A percentile compares a stretch with the other conserved stretches of the same genome.
Conservation (phyloP, 1,284 basidiomycete species). For the Ustilago crameri region DNA sequence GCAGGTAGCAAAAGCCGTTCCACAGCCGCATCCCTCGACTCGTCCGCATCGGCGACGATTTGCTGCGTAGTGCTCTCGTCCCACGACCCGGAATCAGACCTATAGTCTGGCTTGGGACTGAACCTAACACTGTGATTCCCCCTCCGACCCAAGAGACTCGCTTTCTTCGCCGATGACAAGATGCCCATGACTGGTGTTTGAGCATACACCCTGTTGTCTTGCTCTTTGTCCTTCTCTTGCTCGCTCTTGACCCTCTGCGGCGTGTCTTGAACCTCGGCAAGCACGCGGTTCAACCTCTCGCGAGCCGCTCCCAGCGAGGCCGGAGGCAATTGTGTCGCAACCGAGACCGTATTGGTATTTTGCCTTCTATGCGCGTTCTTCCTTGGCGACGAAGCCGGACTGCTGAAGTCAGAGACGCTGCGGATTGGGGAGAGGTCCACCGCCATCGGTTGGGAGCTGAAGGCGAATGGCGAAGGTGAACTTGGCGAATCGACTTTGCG, state of each 20-base stretch:
- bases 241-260: background rate
- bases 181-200: constrained; percentile 29
- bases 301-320: constrained; percentile 22
- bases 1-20: constrained; percentile 16
- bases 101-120: constrained; percentile 44
- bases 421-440: constrained; percentile 32
- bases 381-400: constrained; percentile 39
- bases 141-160: constrained; percentile 6
- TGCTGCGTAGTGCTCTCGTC: constrained; percentile 24
- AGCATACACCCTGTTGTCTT: constrained; percentile 1
- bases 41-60: constrained; percentile 1
- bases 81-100: constrained; percentile 49
- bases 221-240: background rate
- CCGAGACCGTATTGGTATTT: constrained; percentile 35
- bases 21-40: constrained; percentile 13
- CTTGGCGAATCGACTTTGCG: constrained; percentile 2
- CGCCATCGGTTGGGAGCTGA: constrained; percentile 39
- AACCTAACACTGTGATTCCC: constrained; percentile 40
- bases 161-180: constrained; percentile 22
- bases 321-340: constrained; percentile 16
- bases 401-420: constrained; percentile 16
- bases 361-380: constrained; percentile 42
- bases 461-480: constrained; percentile 14
- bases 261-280: constrained; percentile 3
- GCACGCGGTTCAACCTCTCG: constrained; percentile 17